Evolutionary conservation across 179 eudicot species (phyloP), one percentile per base, ranked within the genome.

Genomic region (Monotropa hypopitys): DNA sequence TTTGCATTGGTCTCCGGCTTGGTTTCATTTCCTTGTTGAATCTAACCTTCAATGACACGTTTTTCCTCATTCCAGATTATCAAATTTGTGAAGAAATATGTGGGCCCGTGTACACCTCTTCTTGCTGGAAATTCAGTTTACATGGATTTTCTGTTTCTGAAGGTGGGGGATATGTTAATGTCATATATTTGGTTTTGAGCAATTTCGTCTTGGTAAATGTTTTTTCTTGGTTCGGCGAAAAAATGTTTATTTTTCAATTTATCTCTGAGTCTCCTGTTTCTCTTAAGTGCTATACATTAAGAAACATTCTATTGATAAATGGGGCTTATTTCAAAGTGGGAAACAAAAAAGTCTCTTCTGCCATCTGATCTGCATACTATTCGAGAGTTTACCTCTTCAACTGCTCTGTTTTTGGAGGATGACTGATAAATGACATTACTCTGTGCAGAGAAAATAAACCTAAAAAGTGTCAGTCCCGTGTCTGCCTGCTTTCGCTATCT

Each of bases 111-210:
- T 82, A 84, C 84, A 50, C 91, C 97, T 77, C 90, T 82, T 73
- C 87, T 93, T 73, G 97, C 98, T 0, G 98, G 98, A 82, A 91
- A 93, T 84, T 87, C 97, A 42, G 82, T 93, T 66, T 91, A 93
- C 77, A 79, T 75, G 73, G 98, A 93, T 79, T 84, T 83, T 84
- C 35, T 84, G 38, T 93, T 93, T 82, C 83, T 93, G 74, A 93
- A 88, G 92, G 98, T 93, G 82, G 33, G 81, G 32, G 23, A 13
- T 20, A 8, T 73, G 51, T 30, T 5, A 30, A n/a, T 30, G 0
- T 40, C 7, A 23, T 59, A 26, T 23, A 23, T 23, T 30, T 49
- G 12, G n/a, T 49, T 32, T 18, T 32, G 10, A 47, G 43, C 59
- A 72, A 49, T 10, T 49, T 49, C 49, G 20, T 11, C 75, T 21